Conservation (phyloP, 1,139 yeast species). For the Torulaspora pretoriensis region DNA sequence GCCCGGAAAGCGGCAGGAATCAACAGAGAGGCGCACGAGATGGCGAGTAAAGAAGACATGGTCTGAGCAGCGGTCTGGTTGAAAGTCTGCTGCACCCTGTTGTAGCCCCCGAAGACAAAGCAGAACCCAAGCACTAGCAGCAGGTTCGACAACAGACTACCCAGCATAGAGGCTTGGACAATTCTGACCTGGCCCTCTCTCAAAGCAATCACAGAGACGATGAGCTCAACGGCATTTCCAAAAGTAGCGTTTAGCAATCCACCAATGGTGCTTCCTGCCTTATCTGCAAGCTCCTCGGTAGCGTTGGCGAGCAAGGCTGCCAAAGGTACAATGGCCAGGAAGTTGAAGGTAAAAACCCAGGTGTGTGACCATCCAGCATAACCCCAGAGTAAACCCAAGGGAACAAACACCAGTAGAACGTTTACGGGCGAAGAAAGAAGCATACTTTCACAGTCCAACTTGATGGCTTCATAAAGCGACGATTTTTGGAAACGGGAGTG, state of each 20-base stretch:
- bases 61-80: conserved; percentile 97
- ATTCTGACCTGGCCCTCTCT: conserved; percentile 81
- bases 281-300: conserved; percentile 84
- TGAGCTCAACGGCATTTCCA: conserved; percentile 91
- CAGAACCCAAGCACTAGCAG: conserved; percentile 92
- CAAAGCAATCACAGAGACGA: conserved; percentile 88
- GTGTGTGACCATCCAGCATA: conserved; percentile 45
- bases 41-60: conserved; percentile 88
- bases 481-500: conserved; percentile 9
- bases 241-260: conserved; percentile 93
- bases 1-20: conserved; percentile 97
- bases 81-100: conserved; percentile 79
- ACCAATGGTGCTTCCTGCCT: conserved; percentile 84
- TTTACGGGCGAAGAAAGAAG: conserved; percentile 71
- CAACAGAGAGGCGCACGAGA: conserved; percentile 80
- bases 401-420: conserved; percentile 73
- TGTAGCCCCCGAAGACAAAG: conserved; percentile 87
- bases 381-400: conserved; percentile 79
- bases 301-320: conserved; percentile 88
- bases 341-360: conserved; percentile 67
- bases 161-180: conserved; percentile 96
- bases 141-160: conserved; percentile 82
- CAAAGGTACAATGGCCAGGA: conserved; percentile 85
- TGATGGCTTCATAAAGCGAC: conserved; percentile 14
- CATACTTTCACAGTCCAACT: conserved; percentile 33